phyloP scores from a whole-genome alignment of 352 stramenopile genomes.

The Phytophthora pluvialis region DNA sequence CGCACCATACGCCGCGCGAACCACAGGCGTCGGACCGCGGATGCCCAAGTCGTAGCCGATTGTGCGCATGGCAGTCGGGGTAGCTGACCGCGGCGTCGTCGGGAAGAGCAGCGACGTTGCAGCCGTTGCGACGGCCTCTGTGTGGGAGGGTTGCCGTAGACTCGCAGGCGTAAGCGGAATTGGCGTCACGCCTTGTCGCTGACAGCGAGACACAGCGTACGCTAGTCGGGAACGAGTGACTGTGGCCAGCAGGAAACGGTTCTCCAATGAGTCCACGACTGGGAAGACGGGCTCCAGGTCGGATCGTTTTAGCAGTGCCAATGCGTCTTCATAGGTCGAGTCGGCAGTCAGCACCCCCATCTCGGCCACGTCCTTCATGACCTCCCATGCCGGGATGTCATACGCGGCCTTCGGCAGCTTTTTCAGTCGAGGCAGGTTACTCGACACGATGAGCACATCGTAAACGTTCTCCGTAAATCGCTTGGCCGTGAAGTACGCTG shows the following conservation, averaged over 20 bases:
- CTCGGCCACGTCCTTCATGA: conserved; percentile 80
- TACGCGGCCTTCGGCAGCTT: conserved; percentile 87
- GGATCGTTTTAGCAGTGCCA: conserved; percentile 46
- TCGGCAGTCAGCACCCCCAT: conserved; percentile 73
- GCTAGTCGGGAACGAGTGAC: conserved; percentile 64
- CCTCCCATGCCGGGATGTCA: conserved; percentile 84
- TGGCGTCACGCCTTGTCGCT: conserved; percentile 28
- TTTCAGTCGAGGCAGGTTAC: conserved; percentile 73
- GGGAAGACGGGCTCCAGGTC: conserved; percentile 75
- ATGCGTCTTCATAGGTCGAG: conserved; percentile 70
- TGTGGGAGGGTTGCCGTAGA: conserved; percentile 15
- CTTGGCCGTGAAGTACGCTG: conserved; percentile 91
- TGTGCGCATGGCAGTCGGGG: conserved; percentile 20
- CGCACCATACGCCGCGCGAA: conserved; percentile 29
- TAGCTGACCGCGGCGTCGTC: conserved; percentile 25
- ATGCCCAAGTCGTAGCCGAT: conserved; percentile 13
- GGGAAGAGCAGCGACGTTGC: conserved; percentile 43
- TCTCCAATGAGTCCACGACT: conserved; percentile 73
- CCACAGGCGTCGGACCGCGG: conserved; percentile 16
- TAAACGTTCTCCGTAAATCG: conserved; percentile 93
- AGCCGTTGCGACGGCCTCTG: conserved; percentile 11
- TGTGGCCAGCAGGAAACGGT: conserved; percentile 70
- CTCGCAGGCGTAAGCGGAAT: conserved; percentile 23
- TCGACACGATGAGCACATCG: conserved; percentile 89
- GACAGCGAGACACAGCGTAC: conserved; percentile 63